Conservation (phyloP, 768 basidiomycete species). For the Neoboletus magnificus region DNA sequence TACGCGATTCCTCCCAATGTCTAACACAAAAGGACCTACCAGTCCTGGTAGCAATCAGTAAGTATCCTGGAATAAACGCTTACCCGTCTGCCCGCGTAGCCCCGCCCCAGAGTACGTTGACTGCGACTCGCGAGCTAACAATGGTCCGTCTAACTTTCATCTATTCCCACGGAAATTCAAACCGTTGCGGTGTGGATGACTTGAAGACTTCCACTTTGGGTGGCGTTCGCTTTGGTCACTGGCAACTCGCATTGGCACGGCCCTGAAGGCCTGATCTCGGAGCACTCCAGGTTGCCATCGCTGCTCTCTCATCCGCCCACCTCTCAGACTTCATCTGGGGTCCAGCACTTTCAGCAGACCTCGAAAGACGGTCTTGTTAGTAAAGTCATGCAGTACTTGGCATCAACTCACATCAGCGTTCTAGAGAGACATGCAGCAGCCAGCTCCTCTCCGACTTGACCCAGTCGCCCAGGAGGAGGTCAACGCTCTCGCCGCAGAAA, state of each 20-base stretch:
- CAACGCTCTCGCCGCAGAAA: slow-evolving; percentile 18
- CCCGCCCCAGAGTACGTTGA: too few relatives aligned
- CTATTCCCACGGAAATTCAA: slow-evolving; percentile 6
- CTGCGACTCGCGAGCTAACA: too few relatives aligned
- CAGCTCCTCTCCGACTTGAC: slow-evolving; percentile 11
- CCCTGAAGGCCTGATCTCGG: not conserved
- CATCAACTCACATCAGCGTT: slow-evolving; percentile 18
- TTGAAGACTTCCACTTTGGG: slow-evolving; percentile 7
- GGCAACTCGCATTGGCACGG: not conserved
- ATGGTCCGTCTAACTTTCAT: too few relatives aligned
- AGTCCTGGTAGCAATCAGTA: not conserved
- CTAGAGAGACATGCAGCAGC: slow-evolving; percentile 24
- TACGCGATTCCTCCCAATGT: not conserved
- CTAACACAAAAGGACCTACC: not conserved
- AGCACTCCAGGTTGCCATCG: not conserved
- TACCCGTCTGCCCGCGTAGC: not conserved
- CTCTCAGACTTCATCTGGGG: not conserved
- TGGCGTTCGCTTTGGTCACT: slow-evolving; percentile 1
- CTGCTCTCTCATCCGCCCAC: not conserved
- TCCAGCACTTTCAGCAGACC: slow-evolving; percentile 4
- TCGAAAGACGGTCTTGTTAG: slow-evolving; percentile 25
- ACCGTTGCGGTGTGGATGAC: not conserved
- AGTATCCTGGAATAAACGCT: not conserved
- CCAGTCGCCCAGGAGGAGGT: slow-evolving; percentile 27
- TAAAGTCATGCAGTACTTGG: slow-evolving; percentile 14